Conservation (phyloP, 148 eudicot species). For the Fallopia convolvulus region DNA sequence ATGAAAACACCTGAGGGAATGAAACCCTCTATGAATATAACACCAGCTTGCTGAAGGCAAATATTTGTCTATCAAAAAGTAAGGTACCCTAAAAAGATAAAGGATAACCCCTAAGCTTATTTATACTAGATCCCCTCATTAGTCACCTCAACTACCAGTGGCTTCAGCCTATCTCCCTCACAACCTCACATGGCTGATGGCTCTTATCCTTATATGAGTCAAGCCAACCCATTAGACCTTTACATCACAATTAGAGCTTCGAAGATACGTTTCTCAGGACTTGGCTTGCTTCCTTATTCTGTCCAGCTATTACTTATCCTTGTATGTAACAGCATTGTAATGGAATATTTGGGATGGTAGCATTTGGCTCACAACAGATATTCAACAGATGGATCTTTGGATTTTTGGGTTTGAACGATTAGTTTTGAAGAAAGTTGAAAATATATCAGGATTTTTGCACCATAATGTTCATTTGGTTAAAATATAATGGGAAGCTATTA, state of each 20-base stretch:
- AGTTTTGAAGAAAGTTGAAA: not conserved
- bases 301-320: not conserved
- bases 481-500: not conserved
- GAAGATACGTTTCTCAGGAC: not conserved
- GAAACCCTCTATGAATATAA: not conserved
- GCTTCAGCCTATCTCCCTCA: not conserved
- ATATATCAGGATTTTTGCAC: not conserved
- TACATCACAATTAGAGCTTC: not conserved
- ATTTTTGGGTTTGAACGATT: not conserved
- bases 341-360: not conserved
- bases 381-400: not conserved
- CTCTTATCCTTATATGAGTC: not conserved
- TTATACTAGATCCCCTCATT: not conserved
- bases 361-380: not conserved
- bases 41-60: not conserved
- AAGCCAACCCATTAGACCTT: not conserved
- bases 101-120: not conserved
- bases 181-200: not conserved
- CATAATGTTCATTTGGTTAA: not conserved
- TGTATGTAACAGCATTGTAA: not conserved
- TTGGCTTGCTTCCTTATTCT: not conserved
- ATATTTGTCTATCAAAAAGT: not conserved
- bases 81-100: not conserved
- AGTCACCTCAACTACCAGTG: not conserved
- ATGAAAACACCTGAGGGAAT: not conserved